Evolutionary conservation across 1,284 basidiomycete genomes (phyloP).

Genomic region (Cutaneotrichosporon arboriforme): DNA sequence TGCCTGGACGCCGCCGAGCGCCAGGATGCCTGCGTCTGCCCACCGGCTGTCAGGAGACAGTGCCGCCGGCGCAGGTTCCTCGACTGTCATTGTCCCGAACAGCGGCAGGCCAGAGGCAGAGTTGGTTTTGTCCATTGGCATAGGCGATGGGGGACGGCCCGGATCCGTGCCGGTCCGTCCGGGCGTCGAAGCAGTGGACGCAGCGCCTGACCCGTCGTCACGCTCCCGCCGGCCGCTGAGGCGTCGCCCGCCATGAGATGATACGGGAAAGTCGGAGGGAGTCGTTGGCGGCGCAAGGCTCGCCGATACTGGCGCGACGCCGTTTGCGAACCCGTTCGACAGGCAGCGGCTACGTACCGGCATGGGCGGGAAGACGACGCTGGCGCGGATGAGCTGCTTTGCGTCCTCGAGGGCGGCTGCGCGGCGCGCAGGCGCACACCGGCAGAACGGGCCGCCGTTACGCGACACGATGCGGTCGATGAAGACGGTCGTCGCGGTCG

Average conservation of each 20-base stretch:
- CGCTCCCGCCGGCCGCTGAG: conserved; percentile 23
- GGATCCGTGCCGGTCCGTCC: neutral
- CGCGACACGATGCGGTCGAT: conserved; percentile 30
- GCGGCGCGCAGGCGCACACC: conserved; percentile 22
- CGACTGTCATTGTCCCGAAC: conserved; percentile 8
- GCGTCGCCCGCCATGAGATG: conserved; percentile 32
- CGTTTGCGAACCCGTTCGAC: conserved; percentile 3
- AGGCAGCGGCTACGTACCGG: neutral
- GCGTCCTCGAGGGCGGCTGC: conserved; percentile 22
- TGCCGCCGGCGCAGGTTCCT: neutral
- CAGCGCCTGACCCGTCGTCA: no score
- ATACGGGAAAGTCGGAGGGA: conserved; percentile 34
- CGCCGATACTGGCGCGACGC: neutral
- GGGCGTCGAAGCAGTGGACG: no score
- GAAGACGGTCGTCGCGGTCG: conserved; percentile 25
- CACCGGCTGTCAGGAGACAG: conserved; percentile 11
- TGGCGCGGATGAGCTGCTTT: neutral
- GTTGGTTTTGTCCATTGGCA: conserved; percentile 1
- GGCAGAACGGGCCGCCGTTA: conserved; percentile 20
- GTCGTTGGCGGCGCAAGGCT: conserved; percentile 6
- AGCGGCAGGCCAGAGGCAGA: conserved; percentile 11
- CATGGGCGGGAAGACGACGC: conserved; percentile 9
- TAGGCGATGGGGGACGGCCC: conserved; percentile 10
- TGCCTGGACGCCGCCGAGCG: conserved; percentile 29
- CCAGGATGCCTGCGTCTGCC: conserved; percentile 24